Evolutionary conservation across 2,329 filamentous ascomycete genomes (phyloP).

Genomic region (Lasiodiplodia sp.): DNA sequence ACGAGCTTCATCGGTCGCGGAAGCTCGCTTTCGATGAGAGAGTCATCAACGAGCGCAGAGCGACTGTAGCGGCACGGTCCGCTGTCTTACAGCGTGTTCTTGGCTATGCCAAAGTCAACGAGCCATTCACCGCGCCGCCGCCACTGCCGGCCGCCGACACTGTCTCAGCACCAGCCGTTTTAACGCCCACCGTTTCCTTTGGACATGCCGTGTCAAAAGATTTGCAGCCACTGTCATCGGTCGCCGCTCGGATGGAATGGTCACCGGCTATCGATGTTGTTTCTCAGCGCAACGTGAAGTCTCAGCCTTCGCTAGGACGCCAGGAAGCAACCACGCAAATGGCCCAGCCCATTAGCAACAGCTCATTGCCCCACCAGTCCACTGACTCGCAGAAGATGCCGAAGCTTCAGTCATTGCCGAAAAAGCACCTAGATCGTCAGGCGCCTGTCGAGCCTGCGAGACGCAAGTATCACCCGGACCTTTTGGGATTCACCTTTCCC

Average conservation of each 20-base stretch:
- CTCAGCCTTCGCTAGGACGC: not conserved
- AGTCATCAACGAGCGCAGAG: not conserved
- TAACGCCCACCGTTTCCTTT: not conserved
- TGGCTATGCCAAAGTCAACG: not conserved
- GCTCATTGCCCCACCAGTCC: not conserved
- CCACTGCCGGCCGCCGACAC: not conserved
- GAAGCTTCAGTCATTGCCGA: not conserved
- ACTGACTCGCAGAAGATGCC: not conserved
- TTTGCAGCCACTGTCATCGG: not conserved
- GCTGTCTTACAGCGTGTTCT: not conserved
- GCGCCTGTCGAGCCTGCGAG: not conserved
- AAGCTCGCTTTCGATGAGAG: not conserved
- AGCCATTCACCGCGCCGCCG: not conserved
- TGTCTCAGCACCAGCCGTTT: not conserved
- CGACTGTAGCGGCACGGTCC: not conserved
- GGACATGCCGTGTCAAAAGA: not conserved
- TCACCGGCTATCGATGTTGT: not conserved
- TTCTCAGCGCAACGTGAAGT: not conserved
- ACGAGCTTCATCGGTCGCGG: not conserved
- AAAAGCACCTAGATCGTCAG: not conserved
- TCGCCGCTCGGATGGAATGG: not conserved
- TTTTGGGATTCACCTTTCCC: slow-evolving; percentile 1
- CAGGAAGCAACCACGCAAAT: not conserved
- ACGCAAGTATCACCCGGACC: not conserved
- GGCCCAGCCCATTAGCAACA: not conserved